These are phyloP conservation scores for Alliaria petiolata DNA, from an alignment of 345 rosid species.

Conservation along the genomic window DNA sequence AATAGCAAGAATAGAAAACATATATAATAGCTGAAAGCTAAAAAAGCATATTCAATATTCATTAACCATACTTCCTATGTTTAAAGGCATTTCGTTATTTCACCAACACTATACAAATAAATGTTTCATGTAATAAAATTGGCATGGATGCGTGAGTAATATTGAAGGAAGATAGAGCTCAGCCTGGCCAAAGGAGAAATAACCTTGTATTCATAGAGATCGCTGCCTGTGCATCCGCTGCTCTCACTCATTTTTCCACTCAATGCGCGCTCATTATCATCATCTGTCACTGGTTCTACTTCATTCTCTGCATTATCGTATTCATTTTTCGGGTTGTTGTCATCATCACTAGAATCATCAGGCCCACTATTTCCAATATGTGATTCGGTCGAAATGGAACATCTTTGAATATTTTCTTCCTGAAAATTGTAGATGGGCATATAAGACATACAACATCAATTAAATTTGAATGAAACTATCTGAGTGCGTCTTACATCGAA, in stretches of 20 bases:
- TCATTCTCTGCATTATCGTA: conserved; percentile 90
- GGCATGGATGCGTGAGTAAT: conserved; percentile 3
- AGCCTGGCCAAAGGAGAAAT: conserved; percentile 23
- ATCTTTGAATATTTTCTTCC: conserved; percentile 93
- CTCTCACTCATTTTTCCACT: conserved; percentile 96
- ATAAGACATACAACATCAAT: background rate
- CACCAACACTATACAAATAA: background rate
- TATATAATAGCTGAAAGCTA: background rate
- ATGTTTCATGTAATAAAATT: conserved; percentile 1
- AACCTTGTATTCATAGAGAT: conserved; percentile 92
- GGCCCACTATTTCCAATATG: conserved; percentile 83
- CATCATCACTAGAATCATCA: conserved; percentile 91
- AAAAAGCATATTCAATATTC: background rate
- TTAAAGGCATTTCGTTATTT: background rate
- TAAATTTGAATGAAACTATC: background rate
- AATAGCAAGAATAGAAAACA: background rate
- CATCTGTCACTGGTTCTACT: conserved; percentile 77
- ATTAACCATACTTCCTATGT: background rate
- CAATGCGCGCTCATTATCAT: conserved; percentile 61
- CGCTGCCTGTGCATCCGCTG: conserved; percentile 77
- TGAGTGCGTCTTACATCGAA: conserved; percentile 71
- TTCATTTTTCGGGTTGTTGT: conserved; percentile 70
- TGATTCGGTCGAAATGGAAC: conserved; percentile 92
- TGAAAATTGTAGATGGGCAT: conserved; percentile 38
- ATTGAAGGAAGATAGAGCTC: conserved; percentile 7